phyloP scores from a whole-genome alignment of 129 eudicot species.

The Flaveria trinervia region DNA sequence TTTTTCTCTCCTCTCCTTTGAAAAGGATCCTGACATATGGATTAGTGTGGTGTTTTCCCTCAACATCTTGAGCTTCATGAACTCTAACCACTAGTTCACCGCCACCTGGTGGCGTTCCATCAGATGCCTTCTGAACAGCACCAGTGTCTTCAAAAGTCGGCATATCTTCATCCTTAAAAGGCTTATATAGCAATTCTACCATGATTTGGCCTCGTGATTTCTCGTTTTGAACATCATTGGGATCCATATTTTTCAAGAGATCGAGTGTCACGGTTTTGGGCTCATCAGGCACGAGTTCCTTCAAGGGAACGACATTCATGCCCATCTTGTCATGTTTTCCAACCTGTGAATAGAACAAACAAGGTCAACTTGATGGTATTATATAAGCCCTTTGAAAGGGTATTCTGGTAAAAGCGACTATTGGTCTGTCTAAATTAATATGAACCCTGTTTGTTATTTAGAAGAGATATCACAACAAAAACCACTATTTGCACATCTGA shows the following conservation, averaged over 20 bases:
- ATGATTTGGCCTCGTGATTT: slow-evolving; percentile 81
- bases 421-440: neutral
- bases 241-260: slow-evolving; percentile 77
- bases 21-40: slow-evolving; percentile 76
- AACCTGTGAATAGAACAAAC: slow-evolving; percentile 41
- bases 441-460: neutral
- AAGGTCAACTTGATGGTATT: neutral
- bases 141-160: slow-evolving; percentile 51
- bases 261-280: slow-evolving; percentile 65
- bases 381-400: slow-evolving; percentile 2
- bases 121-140: slow-evolving; percentile 70
- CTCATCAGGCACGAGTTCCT: slow-evolving; percentile 76
- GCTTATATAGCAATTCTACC: slow-evolving; percentile 79
- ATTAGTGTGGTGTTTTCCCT: slow-evolving; percentile 93
- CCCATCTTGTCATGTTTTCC: slow-evolving; percentile 98
- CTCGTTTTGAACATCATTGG: slow-evolving; percentile 72
- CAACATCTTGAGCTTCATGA: slow-evolving; percentile 94
- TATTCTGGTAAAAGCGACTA: slow-evolving; percentile 1
- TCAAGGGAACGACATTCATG: slow-evolving; percentile 68
- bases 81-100: slow-evolving; percentile 74
- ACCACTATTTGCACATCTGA: neutral
- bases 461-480: neutral
- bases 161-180: slow-evolving; percentile 78
- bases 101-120: slow-evolving; percentile 88
- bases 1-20: slow-evolving; percentile 89